Evolutionary conservation across 257 asterid genomes (phyloP).

Genomic region (Primulina huaijiensis): DNA sequence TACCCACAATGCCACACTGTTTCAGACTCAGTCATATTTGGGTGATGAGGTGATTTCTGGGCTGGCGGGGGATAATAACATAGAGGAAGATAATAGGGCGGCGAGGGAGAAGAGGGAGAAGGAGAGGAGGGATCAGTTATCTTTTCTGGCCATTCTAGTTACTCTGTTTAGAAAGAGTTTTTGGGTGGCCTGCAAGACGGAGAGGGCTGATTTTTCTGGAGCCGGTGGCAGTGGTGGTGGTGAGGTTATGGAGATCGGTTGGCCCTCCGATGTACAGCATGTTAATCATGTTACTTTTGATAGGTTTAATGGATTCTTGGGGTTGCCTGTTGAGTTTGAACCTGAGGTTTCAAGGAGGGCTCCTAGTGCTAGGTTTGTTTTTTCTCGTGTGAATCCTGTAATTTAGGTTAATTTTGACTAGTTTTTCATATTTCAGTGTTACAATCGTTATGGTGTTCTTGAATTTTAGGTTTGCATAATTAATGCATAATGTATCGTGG

Average conservation of each 20-base stretch:
- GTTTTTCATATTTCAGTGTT: slow-evolving; percentile 17
- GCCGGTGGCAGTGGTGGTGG: slow-evolving; percentile 23
- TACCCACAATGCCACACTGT: slow-evolving; percentile 64
- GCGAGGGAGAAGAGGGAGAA: slow-evolving; percentile 59
- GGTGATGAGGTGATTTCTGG: slow-evolving; percentile 36
- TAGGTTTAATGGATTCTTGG: slow-evolving; percentile 95
- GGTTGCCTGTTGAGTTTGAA: slow-evolving; percentile 96
- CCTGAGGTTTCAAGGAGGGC: slow-evolving; percentile 92
- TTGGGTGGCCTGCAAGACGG: slow-evolving; percentile 72
- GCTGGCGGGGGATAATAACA: slow-evolving; percentile 33
- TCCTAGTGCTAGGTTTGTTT: slow-evolving; percentile 87
- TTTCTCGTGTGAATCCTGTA: slow-evolving; percentile 6
- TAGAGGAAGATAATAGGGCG: slow-evolving; percentile 41
- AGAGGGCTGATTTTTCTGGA: slow-evolving; percentile 43
- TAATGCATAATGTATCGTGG: neutral
- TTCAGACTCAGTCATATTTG: slow-evolving; percentile 43
- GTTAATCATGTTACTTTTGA: slow-evolving; percentile 96
- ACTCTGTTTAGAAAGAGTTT: slow-evolving; percentile 84
- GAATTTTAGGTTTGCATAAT: slow-evolving; percentile 18
- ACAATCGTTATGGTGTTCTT: slow-evolving; percentile 6
- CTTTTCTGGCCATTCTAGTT: slow-evolving; percentile 74
- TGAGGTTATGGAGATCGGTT: slow-evolving; percentile 85
- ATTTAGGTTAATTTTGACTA: neutral
- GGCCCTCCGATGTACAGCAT: slow-evolving; percentile 97
- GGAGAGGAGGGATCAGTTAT: slow-evolving; percentile 69